Base-by-base conservation (phyloP, 345 rosid genomes). In the Punica granatum region DNA sequence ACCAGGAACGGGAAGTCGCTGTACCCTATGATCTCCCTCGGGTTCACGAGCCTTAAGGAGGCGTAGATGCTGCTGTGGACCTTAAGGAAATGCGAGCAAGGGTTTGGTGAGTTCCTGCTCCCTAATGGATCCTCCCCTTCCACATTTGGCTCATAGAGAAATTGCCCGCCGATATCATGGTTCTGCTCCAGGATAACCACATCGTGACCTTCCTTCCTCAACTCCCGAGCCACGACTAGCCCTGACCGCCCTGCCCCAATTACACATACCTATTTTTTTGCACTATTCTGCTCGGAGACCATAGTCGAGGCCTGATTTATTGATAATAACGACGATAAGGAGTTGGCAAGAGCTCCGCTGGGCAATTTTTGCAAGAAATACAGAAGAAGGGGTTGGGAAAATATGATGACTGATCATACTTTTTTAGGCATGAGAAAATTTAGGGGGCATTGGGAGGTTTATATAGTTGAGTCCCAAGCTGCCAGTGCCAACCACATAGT, bases 221-320 rank as follows among this genome's bases (percentile, higher is more conserved):
- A 73, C 85, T 93, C 98, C 69, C 94, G 85, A 14, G 92, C 96
- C 0, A 89, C 88, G 61, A 86, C 97, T 41, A 93, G 82, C 61
- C 98, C 98, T 19, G 98, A 79, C 0, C 97, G 90, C 58, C 98
- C 98, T 2, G 97, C 97, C 0, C 98, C 98, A n/a, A 93, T 93
- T 67, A 93, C 98, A 63, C 97, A 89, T 3, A 93, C 97, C n/a
- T n/a, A n/a, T n/a, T 0, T 75, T 72, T 61, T 76, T 86, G 8
- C 26, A 26, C 7, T 10, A 3, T 14, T 66, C 34, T 19, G 41
- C 54, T 70, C 84, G 3, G 85, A 78, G 31, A 81, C 88, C 88
- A 84, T 70, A 32, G 63, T 70, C 18, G 49, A 23, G 32, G 6
- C 32, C 33, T 9, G n/a, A n/a, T n/a, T n/a, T n/a, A n/a, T n/a